phyloP scores from a whole-genome alignment of 441 rosid genomes.

The Bruguiera hainesii region DNA sequence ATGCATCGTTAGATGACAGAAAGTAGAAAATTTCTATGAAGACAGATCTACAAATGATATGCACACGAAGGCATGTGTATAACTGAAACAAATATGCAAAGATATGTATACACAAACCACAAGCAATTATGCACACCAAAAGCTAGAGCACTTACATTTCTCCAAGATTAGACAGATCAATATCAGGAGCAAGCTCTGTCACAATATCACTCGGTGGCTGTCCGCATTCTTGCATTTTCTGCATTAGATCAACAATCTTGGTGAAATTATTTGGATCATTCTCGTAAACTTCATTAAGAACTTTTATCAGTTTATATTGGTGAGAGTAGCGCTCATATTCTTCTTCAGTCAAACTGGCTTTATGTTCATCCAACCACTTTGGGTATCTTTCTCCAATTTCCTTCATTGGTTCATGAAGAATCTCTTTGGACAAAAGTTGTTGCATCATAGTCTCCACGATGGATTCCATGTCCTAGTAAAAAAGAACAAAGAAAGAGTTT shows the following conservation, averaged over 20 bases:
- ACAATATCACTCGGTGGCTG: constrained; percentile 93
- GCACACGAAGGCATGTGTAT: too few relatives aligned
- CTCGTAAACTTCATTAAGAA: constrained; percentile 82
- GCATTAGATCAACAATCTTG: constrained; percentile 89
- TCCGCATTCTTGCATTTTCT: constrained; percentile 99
- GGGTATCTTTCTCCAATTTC: constrained; percentile 94
- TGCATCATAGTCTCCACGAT: constrained; percentile 98
- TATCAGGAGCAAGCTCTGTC: constrained; percentile 85
- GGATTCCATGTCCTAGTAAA: constrained; percentile 77
- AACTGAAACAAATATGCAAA: too few relatives aligned
- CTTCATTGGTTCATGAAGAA: constrained; percentile 93
- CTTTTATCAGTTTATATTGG: constrained; percentile 71
- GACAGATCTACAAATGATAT: too few relatives aligned
- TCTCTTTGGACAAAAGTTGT: constrained; percentile 89
- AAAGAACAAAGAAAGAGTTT: background rate
- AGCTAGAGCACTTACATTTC: constrained; percentile 59
- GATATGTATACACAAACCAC: too few relatives aligned
- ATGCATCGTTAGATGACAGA: too few relatives aligned
- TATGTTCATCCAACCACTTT: constrained; percentile 85
- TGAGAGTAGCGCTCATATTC: constrained; percentile 61
- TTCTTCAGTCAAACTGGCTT: constrained; percentile 50
- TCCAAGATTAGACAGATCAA: constrained; percentile 69
- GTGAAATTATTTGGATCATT: constrained; percentile 63
- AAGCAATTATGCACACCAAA: too few relatives aligned
- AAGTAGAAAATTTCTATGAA: too few relatives aligned